These are phyloP conservation scores for Diaporthe sp. DNA, from an alignment of 2,329 filamentous ascomycete genomes.

Conservation along the genomic window DNA sequence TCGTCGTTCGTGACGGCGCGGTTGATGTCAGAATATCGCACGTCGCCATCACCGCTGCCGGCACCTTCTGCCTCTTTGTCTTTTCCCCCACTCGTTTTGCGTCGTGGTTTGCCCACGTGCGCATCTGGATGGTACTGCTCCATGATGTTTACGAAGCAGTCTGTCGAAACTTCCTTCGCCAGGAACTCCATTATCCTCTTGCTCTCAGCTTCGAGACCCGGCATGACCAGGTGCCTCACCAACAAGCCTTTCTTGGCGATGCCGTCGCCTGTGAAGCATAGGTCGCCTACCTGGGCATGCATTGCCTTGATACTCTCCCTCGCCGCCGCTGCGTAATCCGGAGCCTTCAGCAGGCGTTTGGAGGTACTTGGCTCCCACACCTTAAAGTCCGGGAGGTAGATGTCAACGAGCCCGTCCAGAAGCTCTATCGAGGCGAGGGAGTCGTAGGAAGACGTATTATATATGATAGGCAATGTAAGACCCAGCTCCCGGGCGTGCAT, in stretches of 20 bases:
- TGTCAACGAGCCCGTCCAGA: slow-evolving; percentile 83
- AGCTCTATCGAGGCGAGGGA: slow-evolving; percentile 77
- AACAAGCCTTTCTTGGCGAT: slow-evolving; percentile 82
- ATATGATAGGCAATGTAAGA: slow-evolving; percentile 78
- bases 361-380: slow-evolving; percentile 77
- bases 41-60: slow-evolving; percentile 49
- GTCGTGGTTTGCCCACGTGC: slow-evolving; percentile 76
- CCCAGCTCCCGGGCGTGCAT: slow-evolving; percentile 78
- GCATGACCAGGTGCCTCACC: slow-evolving; percentile 87
- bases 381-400: slow-evolving; percentile 92
- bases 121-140: slow-evolving; percentile 87
- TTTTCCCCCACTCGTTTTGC: slow-evolving; percentile 50
- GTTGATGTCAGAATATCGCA: slow-evolving; percentile 83
- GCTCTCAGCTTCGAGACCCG: slow-evolving; percentile 79
- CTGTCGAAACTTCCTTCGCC: slow-evolving; percentile 76
- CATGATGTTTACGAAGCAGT: slow-evolving; percentile 88
- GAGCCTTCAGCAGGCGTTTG: slow-evolving; percentile 79
- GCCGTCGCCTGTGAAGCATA: slow-evolving; percentile 84
- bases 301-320: slow-evolving; percentile 83
- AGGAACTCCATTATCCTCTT: slow-evolving; percentile 81
- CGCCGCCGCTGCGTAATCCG: slow-evolving; percentile 78
- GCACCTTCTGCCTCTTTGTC: slow-evolving; percentile 41
- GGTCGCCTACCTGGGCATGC: slow-evolving; percentile 83
- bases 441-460: slow-evolving; percentile 88
- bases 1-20: slow-evolving; percentile 74